Evolutionary conservation across 176 grass and related monocot genomes (phyloP).

Genomic region (Dactylis glomerata): DNA sequence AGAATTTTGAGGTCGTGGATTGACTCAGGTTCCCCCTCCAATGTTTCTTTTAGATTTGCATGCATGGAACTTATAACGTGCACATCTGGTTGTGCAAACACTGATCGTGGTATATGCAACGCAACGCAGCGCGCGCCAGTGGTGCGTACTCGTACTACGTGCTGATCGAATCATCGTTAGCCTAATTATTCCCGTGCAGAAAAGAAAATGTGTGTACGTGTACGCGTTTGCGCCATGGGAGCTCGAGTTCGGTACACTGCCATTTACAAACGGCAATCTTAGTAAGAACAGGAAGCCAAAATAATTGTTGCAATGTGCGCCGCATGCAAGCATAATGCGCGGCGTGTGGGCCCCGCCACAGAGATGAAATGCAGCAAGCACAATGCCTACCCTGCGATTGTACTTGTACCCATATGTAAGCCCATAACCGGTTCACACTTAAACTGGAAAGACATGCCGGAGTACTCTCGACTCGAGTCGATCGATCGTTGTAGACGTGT

Average conservation of each 20-base stretch:
- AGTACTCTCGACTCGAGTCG: neutral
- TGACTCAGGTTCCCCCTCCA: too few relatives aligned
- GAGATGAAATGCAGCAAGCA: neutral
- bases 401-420: too few relatives aligned
- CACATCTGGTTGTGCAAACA: too few relatives aligned
- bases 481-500: neutral
- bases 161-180: neutral
- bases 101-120: too few relatives aligned
- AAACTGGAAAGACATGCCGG: neutral
- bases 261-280: neutral
- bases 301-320: neutral
- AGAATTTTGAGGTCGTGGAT: too few relatives aligned
- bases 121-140: too few relatives aligned
- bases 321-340: neutral
- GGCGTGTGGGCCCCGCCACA: too few relatives aligned
- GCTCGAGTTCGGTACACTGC: conserved; percentile 41
- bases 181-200: conserved; percentile 25
- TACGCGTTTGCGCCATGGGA: conserved; percentile 20
- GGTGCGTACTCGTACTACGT: too few relatives aligned
- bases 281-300: too few relatives aligned
- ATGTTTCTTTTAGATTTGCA: too few relatives aligned
- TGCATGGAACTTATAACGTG: too few relatives aligned
- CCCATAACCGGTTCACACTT: neutral
- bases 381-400: too few relatives aligned
- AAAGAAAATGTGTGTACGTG: neutral